phyloP scores from a whole-genome alignment of 2,329 filamentous ascomycete genomes.

The Elsinoe ampelina region DNA sequence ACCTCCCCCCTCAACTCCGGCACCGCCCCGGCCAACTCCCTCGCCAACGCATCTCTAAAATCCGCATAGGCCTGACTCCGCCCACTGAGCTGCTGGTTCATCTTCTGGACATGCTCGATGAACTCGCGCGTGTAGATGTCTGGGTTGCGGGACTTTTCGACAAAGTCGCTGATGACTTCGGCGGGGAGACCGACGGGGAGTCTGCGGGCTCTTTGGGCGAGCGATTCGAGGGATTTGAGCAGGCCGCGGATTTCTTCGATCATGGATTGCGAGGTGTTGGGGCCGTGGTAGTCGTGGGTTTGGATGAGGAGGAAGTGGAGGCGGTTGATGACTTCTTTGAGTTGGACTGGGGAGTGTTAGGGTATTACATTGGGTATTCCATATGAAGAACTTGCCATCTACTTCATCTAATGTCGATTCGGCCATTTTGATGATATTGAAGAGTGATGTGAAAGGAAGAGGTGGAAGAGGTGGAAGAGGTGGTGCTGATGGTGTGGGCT shows the following conservation, averaged over 20 bases:
- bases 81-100: slow-evolving; percentile 54
- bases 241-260: slow-evolving; percentile 47
- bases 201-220: slow-evolving; percentile 41
- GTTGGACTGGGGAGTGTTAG: slow-evolving; percentile 33
- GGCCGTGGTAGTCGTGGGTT: slow-evolving; percentile 50
- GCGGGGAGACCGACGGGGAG: slow-evolving; percentile 47
- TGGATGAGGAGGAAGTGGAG: slow-evolving; percentile 52
- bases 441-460: not conserved
- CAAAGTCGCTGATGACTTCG: slow-evolving; percentile 55
- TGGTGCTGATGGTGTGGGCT: not conserved
- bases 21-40: slow-evolving; percentile 49
- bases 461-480: too few species aligned
- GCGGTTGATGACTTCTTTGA: slow-evolving; percentile 53
- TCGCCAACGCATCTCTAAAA: slow-evolving; percentile 50
- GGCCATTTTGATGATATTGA: slow-evolving; percentile 19
- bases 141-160: slow-evolving; percentile 54
- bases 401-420: slow-evolving; percentile 26
- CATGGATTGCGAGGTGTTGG: slow-evolving; percentile 48
- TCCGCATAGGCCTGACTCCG: slow-evolving; percentile 50
- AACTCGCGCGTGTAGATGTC: slow-evolving; percentile 60
- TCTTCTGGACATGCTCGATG: slow-evolving; percentile 53
- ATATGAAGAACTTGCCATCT: too few species aligned
- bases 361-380: too few species aligned
- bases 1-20: slow-evolving; percentile 49
- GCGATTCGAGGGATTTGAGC: slow-evolving; percentile 44